phyloP scores from a whole-genome alignment of 176 grass and related monocot genomes.

The Phragmites australis region DNA sequence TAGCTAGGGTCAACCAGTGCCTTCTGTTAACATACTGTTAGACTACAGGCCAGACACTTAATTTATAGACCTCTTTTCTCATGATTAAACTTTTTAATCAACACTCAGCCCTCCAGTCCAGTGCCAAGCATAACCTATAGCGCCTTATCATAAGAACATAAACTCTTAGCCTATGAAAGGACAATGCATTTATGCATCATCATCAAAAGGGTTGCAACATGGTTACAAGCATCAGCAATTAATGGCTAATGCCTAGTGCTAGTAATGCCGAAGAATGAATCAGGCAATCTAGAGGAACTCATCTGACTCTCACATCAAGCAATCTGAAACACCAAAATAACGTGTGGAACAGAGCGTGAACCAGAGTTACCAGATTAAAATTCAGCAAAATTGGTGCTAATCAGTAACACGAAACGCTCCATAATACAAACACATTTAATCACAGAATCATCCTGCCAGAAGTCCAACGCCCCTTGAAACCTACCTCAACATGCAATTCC shows the following conservation, averaged over 20 bases:
- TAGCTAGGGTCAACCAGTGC: neutral
- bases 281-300: neutral
- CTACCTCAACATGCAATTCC: neutral
- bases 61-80: neutral
- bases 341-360: neutral
- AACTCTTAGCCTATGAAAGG: neutral
- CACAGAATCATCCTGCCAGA: neutral
- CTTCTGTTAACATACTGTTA: neutral
- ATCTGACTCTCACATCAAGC: neutral
- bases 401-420: neutral
- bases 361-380: conserved; percentile 28
- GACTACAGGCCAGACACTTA: neutral
- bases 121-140: conserved; percentile 1
- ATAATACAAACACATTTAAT: neutral
- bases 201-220: conserved; percentile 2
- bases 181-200: neutral
- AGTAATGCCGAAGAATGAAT: neutral
- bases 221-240: neutral
- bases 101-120: neutral
- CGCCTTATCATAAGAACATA: conserved; percentile 16
- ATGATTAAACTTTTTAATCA: conserved; percentile 10
- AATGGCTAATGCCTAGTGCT: neutral
- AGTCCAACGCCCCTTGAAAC: neutral
- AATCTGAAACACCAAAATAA: neutral
- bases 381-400: neutral